These are phyloP conservation scores for Tranzscheliella williamsii DNA, from an alignment of 1,284 basidiomycete species.

Conservation along the genomic window DNA sequence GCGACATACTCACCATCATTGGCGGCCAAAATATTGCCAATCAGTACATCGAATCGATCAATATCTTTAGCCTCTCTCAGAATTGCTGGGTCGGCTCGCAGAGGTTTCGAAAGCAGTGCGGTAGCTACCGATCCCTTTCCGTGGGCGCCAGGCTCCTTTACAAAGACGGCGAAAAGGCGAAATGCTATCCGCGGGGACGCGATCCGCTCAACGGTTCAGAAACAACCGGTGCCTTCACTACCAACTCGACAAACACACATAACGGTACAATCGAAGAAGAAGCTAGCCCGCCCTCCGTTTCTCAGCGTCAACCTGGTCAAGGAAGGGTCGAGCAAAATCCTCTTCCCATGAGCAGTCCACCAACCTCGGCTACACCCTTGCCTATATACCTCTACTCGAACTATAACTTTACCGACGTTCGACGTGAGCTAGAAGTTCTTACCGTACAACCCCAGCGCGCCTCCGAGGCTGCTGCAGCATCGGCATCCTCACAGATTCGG, in stretches of 20 bases:
- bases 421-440: slow-evolving; percentile 52
- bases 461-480: neutral
- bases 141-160: slow-evolving; percentile 27
- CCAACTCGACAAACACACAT: neutral
- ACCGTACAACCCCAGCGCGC: slow-evolving; percentile 6
- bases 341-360: slow-evolving; percentile 30
- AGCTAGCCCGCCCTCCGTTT: neutral
- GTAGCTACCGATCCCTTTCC: slow-evolving; percentile 49
- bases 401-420: slow-evolving; percentile 57
- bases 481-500: neutral
- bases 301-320: neutral
- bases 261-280: neutral
- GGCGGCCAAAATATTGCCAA: slow-evolving; percentile 80
- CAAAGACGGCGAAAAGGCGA: slow-evolving; percentile 38
- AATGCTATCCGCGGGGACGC: slow-evolving; percentile 40
- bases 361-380: slow-evolving; percentile 7
- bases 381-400: slow-evolving; percentile 55
- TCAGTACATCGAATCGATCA: slow-evolving; percentile 61
- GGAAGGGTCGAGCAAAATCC: slow-evolving; percentile 31
- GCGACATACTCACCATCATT: slow-evolving; percentile 74
- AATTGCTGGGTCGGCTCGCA: slow-evolving; percentile 39
- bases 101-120: slow-evolving; percentile 47
- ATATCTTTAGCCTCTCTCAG: slow-evolving; percentile 44
- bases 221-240: neutral
- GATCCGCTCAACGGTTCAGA: slow-evolving; percentile 13